Percentiles rank a stretch among this genome's conserved stretches.
phyloP scores from a whole-genome alignment of 495 filamentous ascomycete species.

The Neurospora sp. region DNA sequence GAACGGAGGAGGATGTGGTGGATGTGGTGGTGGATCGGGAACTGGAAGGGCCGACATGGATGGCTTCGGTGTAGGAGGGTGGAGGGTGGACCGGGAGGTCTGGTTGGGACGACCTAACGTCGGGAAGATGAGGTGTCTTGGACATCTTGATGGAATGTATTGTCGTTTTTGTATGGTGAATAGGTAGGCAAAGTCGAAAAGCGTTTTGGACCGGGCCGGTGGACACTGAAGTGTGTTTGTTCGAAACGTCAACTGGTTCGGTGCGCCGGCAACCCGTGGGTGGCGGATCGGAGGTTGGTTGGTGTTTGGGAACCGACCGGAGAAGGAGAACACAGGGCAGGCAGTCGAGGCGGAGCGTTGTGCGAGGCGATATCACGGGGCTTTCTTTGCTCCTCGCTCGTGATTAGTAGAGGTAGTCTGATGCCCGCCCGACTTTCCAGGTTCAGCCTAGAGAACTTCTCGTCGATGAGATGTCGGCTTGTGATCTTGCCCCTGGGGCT shows the following conservation, averaged over 20 bases:
- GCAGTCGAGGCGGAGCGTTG: neutral
- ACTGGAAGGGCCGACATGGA: neutral
- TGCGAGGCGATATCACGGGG: neutral
- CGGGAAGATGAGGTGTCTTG: neutral
- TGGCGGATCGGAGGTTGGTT: neutral
- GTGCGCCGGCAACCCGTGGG: neutral
- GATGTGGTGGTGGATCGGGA: no score
- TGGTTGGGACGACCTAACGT: neutral
- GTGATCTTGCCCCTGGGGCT: neutral
- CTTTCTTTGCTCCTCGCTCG: neutral
- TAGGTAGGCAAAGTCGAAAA: neutral
- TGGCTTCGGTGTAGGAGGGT: slow-evolving; percentile 28
- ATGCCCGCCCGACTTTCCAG: neutral
- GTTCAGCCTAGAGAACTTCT: neutral
- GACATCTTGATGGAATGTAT: neutral
- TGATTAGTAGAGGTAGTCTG: neutral
- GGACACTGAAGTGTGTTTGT: neutral
- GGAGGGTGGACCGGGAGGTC: slow-evolving; percentile 3
- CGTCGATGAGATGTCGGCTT: neutral
- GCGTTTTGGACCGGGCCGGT: neutral
- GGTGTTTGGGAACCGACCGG: neutral
- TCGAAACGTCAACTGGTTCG: neutral
- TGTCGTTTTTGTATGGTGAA: neutral
- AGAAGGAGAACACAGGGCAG: neutral
- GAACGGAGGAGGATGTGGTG: slow-evolving; percentile 4